phyloP scores from a whole-genome alignment of 2,329 filamentous ascomycete species.

The Coniochaeta sp. region DNA sequence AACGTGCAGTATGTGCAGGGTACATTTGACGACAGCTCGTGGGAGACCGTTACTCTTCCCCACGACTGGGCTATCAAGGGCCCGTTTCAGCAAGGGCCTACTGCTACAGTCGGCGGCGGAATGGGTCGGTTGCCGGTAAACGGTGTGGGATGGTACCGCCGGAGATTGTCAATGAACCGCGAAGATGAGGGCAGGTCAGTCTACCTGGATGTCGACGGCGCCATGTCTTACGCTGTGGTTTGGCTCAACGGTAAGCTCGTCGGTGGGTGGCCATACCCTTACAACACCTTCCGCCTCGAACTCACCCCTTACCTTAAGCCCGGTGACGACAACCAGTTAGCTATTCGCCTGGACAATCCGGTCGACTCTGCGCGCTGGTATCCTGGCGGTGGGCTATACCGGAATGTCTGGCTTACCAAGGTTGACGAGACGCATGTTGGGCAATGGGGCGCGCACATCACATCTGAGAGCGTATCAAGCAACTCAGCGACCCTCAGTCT shows the following conservation, averaged over 20 bases:
- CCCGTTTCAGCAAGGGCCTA: conserved; percentile 24
- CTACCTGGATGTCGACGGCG: conserved; percentile 41
- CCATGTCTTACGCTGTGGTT: conserved; percentile 42
- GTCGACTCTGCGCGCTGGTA: conserved; percentile 44
- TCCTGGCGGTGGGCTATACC: conserved; percentile 44
- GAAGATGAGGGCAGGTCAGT: conserved; percentile 27
- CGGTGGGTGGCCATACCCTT: conserved; percentile 44
- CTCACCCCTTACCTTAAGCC: conserved; percentile 32
- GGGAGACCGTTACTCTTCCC: conserved; percentile 28
- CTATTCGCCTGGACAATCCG: conserved; percentile 43
- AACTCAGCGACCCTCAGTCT: conserved; percentile 35
- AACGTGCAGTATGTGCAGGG: not conserved
- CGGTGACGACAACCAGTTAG: conserved; percentile 30
- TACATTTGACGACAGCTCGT: not conserved
- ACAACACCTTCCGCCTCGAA: conserved; percentile 42
- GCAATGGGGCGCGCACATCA: conserved; percentile 42
- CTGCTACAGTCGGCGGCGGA: conserved; percentile 25
- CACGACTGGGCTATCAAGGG: conserved; percentile 43
- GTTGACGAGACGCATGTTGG: conserved; percentile 35
- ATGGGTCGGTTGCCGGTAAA: conserved; percentile 38
- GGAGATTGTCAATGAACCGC: conserved; percentile 22
- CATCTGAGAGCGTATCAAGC: conserved; percentile 33
- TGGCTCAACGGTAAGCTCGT: conserved; percentile 43
- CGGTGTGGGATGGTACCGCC: conserved; percentile 46
- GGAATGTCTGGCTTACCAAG: conserved; percentile 46